These are phyloP conservation scores for Ceratobasidium sp. DNA, from an alignment of 1,284 basidiomycete genomes.

Conservation along the genomic window DNA sequence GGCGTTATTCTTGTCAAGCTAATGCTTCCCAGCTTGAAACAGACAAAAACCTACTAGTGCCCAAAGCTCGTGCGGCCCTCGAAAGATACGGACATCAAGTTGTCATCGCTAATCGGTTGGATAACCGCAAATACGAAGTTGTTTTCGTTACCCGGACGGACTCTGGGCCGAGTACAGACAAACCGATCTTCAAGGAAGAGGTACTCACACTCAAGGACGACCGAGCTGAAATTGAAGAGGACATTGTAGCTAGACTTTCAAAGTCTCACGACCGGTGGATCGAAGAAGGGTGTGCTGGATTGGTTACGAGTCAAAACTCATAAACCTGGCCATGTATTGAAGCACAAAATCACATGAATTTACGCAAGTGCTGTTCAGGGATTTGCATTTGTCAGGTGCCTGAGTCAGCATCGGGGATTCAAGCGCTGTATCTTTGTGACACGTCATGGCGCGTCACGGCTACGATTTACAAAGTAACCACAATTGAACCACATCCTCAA, in stretches of 20 bases:
- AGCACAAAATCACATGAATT: not conserved
- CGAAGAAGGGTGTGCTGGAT: conserved; percentile 18
- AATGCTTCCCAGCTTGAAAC: conserved; percentile 82
- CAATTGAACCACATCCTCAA: conserved; percentile 19
- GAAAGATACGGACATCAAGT: conserved; percentile 96
- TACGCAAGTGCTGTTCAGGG: not conserved
- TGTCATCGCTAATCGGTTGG: conserved; percentile 94
- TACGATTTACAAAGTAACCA: conserved; percentile 15
- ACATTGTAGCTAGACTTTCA: conserved; percentile 81
- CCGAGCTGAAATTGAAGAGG: conserved; percentile 81
- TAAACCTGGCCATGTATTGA: not conserved
- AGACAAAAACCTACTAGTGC: conserved; percentile 80
- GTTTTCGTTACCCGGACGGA: conserved; percentile 70
- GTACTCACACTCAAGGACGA: conserved; percentile 42
- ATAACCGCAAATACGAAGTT: conserved; percentile 88
- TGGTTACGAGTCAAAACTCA: not conserved
- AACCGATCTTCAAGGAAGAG: conserved; percentile 46
- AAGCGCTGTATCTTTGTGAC: conserved; percentile 20
- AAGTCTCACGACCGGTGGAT: conserved; percentile 77
- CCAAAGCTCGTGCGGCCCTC: conserved; percentile 87
- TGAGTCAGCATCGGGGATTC: conserved; percentile 15
- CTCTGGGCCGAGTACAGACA: conserved; percentile 35
- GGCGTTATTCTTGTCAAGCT: not conserved
- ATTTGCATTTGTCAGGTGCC: conserved; percentile 6
- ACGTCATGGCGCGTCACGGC: conserved; percentile 36